Conservation (phyloP, 768 basidiomycete genomes). For the Suillus occidentalis region DNA sequence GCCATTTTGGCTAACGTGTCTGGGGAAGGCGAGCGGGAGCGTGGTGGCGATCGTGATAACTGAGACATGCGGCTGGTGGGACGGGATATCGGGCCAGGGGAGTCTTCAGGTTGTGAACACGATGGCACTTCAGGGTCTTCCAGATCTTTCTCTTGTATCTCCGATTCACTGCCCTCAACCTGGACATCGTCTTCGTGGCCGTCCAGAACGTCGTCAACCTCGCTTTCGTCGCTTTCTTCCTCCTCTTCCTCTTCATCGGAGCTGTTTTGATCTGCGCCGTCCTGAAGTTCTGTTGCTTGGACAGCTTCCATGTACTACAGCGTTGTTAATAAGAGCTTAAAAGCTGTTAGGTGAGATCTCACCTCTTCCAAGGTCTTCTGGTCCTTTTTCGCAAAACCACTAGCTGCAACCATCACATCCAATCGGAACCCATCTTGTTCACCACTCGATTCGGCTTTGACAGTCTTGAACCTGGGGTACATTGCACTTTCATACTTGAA, state of each 20-base stretch:
- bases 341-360: slow-evolving; percentile 29
- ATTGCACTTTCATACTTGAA: slow-evolving; percentile 91
- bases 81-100: slow-evolving; percentile 22
- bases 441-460: slow-evolving; percentile 27
- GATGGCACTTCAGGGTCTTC: slow-evolving; percentile 10
- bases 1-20: slow-evolving; percentile 42
- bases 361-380: slow-evolving; percentile 85
- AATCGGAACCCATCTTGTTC: slow-evolving; percentile 64
- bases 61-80: slow-evolving; percentile 38
- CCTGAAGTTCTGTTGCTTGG: slow-evolving; percentile 34
- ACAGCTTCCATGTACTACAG: slow-evolving; percentile 68
- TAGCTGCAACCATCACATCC: slow-evolving; percentile 91
- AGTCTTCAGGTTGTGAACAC: slow-evolving; percentile 7
- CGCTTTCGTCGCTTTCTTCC: slow-evolving; percentile 35
- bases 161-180: slow-evolving; percentile 10
- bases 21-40: slow-evolving; percentile 48
- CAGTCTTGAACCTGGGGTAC: slow-evolving; percentile 78
- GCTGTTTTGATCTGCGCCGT: slow-evolving; percentile 28
- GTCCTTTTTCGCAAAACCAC: slow-evolving; percentile 87
- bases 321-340: slow-evolving; percentile 21
- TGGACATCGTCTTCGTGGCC: slow-evolving; percentile 17
- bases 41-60: slow-evolving; percentile 53
- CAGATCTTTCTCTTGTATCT: neutral
- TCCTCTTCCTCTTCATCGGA: slow-evolving; percentile 38
- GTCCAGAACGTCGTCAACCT: slow-evolving; percentile 24